Conservation (phyloP, 2,329 filamentous ascomycete species). For the Fusarium cyanostomum region DNA sequence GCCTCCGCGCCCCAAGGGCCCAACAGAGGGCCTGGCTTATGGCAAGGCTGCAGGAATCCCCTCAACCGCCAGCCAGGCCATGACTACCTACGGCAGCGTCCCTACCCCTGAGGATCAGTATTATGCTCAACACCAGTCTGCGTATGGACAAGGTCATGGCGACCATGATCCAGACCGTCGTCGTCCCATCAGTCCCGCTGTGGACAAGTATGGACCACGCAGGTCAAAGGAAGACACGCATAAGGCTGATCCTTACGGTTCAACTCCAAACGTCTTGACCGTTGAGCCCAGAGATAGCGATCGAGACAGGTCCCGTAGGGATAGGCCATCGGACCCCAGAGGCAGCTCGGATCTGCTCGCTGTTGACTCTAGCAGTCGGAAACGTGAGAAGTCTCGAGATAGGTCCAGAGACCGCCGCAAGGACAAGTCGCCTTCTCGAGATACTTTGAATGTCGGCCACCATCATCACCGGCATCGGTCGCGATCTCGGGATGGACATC, state of each 20-base stretch:
- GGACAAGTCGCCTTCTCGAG: slow-evolving; percentile 37
- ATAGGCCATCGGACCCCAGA: slow-evolving; percentile 35
- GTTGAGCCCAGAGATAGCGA: slow-evolving; percentile 53
- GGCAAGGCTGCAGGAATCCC: slow-evolving; percentile 35
- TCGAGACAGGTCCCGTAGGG: slow-evolving; percentile 47
- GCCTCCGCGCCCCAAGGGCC: slow-evolving; percentile 36
- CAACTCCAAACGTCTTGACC: slow-evolving; percentile 53
- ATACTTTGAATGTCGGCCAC: slow-evolving; percentile 24
- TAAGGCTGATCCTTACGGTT: slow-evolving; percentile 50
- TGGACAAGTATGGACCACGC: slow-evolving; percentile 32
- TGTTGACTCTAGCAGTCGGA: slow-evolving; percentile 35
- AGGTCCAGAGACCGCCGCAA: slow-evolving; percentile 33
- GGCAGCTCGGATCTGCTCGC: slow-evolving; percentile 37
- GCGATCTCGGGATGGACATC: slow-evolving; percentile 31
- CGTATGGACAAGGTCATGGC: slow-evolving; percentile 24
- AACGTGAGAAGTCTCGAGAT: slow-evolving; percentile 41
- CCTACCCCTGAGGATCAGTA: slow-evolving; percentile 16
- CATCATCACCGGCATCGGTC: slow-evolving; percentile 22
- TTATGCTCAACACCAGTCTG: slow-evolving; percentile 20
- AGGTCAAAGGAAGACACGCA: slow-evolving; percentile 36
- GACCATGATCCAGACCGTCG: slow-evolving; percentile 23
- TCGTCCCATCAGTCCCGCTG: slow-evolving; percentile 22
- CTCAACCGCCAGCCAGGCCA: slow-evolving; percentile 34
- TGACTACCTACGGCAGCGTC: slow-evolving; percentile 42
- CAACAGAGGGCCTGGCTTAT: slow-evolving; percentile 39